Percentiles rank a stretch among this genome's conserved stretches.
phyloP scores from a whole-genome alignment of 1,284 basidiomycete genomes.

The Naganishia sp. region DNA sequence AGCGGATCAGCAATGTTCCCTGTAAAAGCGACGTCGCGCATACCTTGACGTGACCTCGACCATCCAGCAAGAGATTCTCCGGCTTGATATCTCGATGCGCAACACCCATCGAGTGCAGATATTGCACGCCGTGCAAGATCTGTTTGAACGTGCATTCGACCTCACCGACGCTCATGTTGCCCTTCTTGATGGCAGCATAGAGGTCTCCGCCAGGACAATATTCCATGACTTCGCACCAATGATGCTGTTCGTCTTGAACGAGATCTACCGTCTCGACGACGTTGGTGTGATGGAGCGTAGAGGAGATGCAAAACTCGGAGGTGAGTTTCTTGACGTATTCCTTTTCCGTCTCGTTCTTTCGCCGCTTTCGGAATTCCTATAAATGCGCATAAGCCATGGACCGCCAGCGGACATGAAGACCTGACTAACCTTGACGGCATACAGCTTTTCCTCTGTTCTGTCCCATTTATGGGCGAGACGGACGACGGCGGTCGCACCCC shows the following conservation, averaged over 20 bases:
- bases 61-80: constrained; percentile 94
- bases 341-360: constrained; percentile 98
- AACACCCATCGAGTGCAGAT: constrained; percentile 92
- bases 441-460: constrained; percentile 92
- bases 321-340: constrained; percentile 99
- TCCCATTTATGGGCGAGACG: constrained; percentile 98
- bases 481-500: constrained; percentile 95
- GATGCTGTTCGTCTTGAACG: constrained; percentile 91
- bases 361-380: constrained; percentile 93
- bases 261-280: constrained; percentile 98
- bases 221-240: constrained; percentile 99
- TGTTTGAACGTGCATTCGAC: constrained; percentile 99
- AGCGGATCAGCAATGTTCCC: constrained; percentile 13
- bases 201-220: constrained; percentile 96
- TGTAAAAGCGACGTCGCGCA: constrained; percentile 29
- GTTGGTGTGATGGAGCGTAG: constrained; percentile 93
- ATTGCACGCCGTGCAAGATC: constrained; percentile 81
- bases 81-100: constrained; percentile 98
- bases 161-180: constrained; percentile 88
- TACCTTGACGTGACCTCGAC: constrained; percentile 84
- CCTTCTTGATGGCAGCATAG: constrained; percentile 97
- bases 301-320: constrained; percentile 98
- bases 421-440: constrained; percentile 84
- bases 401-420: neutral
- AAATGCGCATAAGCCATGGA: neutral